Conservation (phyloP, 2,329 filamentous ascomycete species). For the Microdochium nivale region DNA sequence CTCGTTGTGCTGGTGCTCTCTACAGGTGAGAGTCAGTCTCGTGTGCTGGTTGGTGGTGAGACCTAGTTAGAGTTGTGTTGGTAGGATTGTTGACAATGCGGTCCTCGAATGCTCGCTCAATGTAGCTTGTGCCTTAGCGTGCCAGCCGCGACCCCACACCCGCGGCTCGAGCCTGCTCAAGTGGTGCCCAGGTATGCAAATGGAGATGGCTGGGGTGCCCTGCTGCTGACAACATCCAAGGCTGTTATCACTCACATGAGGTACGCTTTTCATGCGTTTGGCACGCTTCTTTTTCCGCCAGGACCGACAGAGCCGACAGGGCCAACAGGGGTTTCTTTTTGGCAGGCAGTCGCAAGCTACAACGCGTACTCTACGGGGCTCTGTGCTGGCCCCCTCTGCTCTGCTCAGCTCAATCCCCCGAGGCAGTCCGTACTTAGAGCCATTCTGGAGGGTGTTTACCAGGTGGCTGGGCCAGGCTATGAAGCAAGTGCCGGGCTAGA, state of each 20-base stretch:
- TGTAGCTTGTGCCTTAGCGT: background rate
- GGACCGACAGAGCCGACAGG: too few relatives aligned
- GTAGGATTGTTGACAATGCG: background rate
- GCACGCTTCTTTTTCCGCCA: too few relatives aligned
- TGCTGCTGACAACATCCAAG: background rate
- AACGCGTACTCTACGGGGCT: too few relatives aligned
- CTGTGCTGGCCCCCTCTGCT: too few relatives aligned
- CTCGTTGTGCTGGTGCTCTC: background rate
- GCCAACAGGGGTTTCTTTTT: too few relatives aligned
- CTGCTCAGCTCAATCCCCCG: too few relatives aligned
- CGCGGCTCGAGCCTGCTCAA: background rate
- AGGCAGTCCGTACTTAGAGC: background rate
- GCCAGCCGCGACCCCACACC: background rate
- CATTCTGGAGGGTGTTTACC: background rate
- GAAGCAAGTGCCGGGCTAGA: background rate
- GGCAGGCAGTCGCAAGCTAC: too few relatives aligned
- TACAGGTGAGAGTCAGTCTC: background rate
- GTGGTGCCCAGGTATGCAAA: background rate
- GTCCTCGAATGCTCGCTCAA: background rate
- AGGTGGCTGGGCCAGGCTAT: background rate
- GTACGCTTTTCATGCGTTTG: too few relatives aligned
- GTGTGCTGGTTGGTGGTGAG: background rate
- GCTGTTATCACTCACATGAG: too few relatives aligned
- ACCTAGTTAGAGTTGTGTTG: background rate
- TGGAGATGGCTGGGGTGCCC: background rate